These are phyloP conservation scores for Pythium phragmiticola DNA, from an alignment of 352 stramenopile species.

Conservation along the genomic window DNA sequence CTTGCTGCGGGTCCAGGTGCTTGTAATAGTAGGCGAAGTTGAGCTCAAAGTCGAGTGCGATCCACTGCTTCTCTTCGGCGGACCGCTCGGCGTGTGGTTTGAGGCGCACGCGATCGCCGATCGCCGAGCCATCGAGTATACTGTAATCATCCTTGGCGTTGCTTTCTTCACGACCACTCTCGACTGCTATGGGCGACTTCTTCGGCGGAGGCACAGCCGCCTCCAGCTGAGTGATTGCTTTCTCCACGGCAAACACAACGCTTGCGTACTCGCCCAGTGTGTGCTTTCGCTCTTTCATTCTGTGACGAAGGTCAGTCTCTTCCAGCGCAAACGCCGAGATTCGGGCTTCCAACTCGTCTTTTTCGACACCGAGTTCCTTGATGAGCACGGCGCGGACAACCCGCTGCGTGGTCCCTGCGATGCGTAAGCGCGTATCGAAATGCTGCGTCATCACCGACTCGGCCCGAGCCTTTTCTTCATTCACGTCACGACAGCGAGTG, in stretches of 20 bases:
- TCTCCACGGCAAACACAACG: conserved; percentile 40
- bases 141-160: conserved; percentile 5
- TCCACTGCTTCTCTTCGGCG: conserved; percentile 64
- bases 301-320: conserved; percentile 9
- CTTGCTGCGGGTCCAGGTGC: conserved; percentile 39
- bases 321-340: conserved; percentile 2
- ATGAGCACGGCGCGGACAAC: conserved; percentile 45
- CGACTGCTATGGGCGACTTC: neutral
- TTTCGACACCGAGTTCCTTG: conserved; percentile 41
- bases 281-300: conserved; percentile 25
- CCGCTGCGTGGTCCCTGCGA: conserved; percentile 55
- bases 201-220: conserved; percentile 20
- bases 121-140: neutral
- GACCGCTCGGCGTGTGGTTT: conserved; percentile 52
- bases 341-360: conserved; percentile 33
- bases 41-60: conserved; percentile 58
- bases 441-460: conserved; percentile 40
- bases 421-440: conserved; percentile 56
- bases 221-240: conserved; percentile 31
- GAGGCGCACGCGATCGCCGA: conserved; percentile 39
- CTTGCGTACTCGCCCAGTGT: conserved; percentile 39
- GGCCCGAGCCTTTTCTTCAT: conserved; percentile 37
- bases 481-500: conserved; percentile 30
- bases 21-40: conserved; percentile 78
- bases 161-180: neutral